phyloP scores from a whole-genome alignment of 331 rosid genomes.

The Pyracantha coccinea region DNA sequence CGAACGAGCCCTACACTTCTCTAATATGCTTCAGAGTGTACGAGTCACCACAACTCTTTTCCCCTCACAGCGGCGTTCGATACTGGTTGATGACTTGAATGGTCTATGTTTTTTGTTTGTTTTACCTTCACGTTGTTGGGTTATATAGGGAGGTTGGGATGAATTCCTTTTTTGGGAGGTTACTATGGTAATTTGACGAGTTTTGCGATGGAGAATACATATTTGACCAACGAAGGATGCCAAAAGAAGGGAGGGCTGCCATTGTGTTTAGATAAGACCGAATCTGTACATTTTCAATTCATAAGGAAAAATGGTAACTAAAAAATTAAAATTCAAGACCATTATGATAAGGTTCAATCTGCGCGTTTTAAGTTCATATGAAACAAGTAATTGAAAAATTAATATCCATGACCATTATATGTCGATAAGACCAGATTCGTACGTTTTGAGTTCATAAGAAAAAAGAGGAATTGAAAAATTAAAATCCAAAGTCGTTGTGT shows the following conservation, averaged over 20 bases:
- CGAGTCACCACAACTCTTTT: not conserved
- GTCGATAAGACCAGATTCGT: too few species aligned
- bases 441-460: too few species aligned
- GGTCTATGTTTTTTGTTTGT: not conserved
- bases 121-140: not conserved
- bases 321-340: accelerated
- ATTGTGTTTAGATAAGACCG: not conserved
- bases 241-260: not conserved
- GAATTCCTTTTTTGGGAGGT: not conserved
- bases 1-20: not conserved
- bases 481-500: too few species aligned
- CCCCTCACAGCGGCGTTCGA: not conserved
- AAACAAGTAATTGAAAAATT: too few species aligned
- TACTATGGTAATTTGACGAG: too few species aligned
- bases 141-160: not conserved
- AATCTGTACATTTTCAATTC: too few species aligned
- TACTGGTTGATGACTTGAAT: not conserved
- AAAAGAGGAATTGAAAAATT: too few species aligned
- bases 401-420: not conserved
- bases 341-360: accelerated
- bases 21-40: not conserved
- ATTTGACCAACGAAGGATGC: too few species aligned
- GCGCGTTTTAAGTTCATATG: too few species aligned
- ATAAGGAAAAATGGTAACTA: not conserved
- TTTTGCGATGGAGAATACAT: too few species aligned